Evolutionary conservation across 2,329 filamentous ascomycete species (phyloP).

Genomic region (Microascus cirrosus): DNA sequence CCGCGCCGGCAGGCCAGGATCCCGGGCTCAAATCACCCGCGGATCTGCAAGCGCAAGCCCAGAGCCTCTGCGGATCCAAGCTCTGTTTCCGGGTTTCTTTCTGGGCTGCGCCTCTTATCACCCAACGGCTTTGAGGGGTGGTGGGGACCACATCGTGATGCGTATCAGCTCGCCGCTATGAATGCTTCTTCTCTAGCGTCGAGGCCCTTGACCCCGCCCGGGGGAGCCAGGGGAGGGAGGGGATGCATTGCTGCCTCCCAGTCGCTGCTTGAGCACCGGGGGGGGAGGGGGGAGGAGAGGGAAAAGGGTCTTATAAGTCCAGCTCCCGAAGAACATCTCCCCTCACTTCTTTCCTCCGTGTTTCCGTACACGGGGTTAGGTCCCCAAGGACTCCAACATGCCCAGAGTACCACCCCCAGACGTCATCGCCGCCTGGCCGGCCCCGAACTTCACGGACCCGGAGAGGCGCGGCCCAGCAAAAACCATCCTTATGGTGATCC

Average conservation of each 20-base stretch:
- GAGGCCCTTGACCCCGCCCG: no score
- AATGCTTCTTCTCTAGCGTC: no score
- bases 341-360: background rate
- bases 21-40: no score
- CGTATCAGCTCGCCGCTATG: no score
- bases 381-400: background rate
- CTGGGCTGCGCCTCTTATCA: no score
- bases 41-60: background rate
- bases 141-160: no score
- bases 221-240: no score
- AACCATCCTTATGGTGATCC: conserved; percentile 13
- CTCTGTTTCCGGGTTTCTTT: no score
- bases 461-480: conserved; percentile 17
- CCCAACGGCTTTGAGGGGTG: no score
- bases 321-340: background rate
- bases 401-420: conserved; percentile 8
- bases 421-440: conserved; percentile 17
- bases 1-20: background rate
- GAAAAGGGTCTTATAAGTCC: background rate
- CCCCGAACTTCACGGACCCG: conserved; percentile 19
- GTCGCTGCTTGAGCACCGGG: no score
- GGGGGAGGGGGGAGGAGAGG: background rate
- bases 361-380: background rate
- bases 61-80: no score
- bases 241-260: no score